A percentile compares a stretch with the other conserved stretches of the same genome.
These are phyloP conservation scores for Blastobotrys aristatus DNA, from an alignment of 1,139 yeast species.

Conservation along the genomic window DNA sequence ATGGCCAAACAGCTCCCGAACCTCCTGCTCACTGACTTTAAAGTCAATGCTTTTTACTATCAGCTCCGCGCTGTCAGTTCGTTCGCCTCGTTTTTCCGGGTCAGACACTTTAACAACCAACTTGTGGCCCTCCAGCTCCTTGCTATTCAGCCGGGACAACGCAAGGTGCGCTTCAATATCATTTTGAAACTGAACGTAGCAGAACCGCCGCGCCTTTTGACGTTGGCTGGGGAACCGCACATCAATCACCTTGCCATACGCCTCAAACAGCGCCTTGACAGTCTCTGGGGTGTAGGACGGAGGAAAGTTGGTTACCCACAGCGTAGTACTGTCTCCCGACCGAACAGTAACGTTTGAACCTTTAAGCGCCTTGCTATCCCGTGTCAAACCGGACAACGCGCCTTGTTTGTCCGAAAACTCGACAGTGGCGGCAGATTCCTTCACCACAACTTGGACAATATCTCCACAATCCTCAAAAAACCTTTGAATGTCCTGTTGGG, in stretches of 20 bases:
- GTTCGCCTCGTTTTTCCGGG: conserved; percentile 36
- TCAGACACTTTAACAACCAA: conserved; percentile 56
- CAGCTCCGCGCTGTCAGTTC: conserved; percentile 30
- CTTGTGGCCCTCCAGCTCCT: conserved; percentile 23
- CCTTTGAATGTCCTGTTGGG: conserved; percentile 36
- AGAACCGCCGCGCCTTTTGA: conserved; percentile 60
- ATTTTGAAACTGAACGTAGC: conserved; percentile 59
- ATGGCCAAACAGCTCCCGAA: conserved; percentile 35
- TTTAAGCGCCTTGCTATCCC: conserved; percentile 46
- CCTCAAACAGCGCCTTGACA: conserved; percentile 42
- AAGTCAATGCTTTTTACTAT: conserved; percentile 51
- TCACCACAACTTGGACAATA: conserved; percentile 30
- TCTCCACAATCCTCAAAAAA: conserved; percentile 64
- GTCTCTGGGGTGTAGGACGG: conserved; percentile 45
- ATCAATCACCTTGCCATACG: conserved; percentile 46
- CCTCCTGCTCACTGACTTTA: conserved; percentile 26
- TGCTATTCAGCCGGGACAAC: conserved; percentile 39
- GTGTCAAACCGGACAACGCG: conserved; percentile 57
- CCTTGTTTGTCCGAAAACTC: conserved; percentile 53
- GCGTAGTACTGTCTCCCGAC: conserved; percentile 42
- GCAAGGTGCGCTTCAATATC: conserved; percentile 48
- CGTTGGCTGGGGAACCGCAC: conserved; percentile 63
- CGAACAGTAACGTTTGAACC: conserved; percentile 44
- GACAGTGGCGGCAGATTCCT: conserved; percentile 29
- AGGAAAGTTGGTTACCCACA: conserved; percentile 73